Base-by-base conservation (phyloP, 805 yeast genomes). In the Kazachstania africana region DNA sequence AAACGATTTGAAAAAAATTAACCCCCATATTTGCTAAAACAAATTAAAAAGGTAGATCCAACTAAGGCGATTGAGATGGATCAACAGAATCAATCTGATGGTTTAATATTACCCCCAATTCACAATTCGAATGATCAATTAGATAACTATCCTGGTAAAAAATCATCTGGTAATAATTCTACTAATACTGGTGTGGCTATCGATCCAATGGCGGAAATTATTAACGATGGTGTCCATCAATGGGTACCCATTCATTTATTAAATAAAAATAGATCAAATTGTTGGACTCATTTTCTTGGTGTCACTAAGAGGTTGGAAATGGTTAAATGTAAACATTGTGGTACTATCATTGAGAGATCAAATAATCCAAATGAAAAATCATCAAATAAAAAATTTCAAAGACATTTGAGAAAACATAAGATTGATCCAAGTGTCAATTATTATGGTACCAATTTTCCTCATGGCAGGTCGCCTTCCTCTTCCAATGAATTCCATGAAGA, bases 311-410 rank as follows among this genome's bases (percentile, higher is more conserved):
- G 12, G 13, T 22, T 32, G 5, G 19, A 24, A 3, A 19, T 26
- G 3, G 35, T 37, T n/a, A 39, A 33, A 31, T 43, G 45, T 28
- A 43, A 37, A 32, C 41, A 39, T 29, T 43, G 44, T 31, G 37
- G 37, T 4, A 26, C 16, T 12, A 27, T 43, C 6, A 5, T 34
- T 6, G n/a, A 25, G 6, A 32, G 26, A 21, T 23, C 33, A 10
- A 22, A n/a, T 15, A 27, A 20, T 19, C 25, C n/a, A 5, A 4
- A 14, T 12, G 17, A 13, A n/a, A 36, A 31, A n/a, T 26, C 30
- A 4, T 13, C 34, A 12, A 33, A 16, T 12, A 27, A 22, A 26
- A 15, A 15, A 16, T 31, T 28, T 20, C 28, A 29, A 23, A 31
- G 29, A 15, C 47, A 40, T 38, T 24, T 40, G 26, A 31, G 31